A percentile compares a stretch with the other conserved stretches of the same genome.
Evolutionary conservation across 768 basidiomycete genomes (phyloP).

Genomic region (Leccinum disarticulatum): DNA sequence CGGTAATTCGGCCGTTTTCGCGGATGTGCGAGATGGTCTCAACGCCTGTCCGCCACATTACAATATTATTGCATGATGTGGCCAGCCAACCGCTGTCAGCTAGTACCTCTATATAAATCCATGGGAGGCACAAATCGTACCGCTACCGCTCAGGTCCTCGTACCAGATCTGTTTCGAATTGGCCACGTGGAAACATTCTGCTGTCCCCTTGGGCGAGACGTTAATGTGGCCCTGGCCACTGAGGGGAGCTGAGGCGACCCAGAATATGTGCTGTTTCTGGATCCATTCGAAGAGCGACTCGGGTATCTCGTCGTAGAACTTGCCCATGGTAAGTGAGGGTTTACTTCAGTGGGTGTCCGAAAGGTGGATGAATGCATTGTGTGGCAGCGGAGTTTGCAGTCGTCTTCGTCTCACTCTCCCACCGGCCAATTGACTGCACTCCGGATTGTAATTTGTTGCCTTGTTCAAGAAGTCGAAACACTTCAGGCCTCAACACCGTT

Average conservation of each 20-base stretch:
- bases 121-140: constrained; percentile 36
- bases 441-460: too few species aligned
- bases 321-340: constrained; percentile 42
- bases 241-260: constrained; percentile 71
- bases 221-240: constrained; percentile 57
- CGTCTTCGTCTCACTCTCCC: not conserved
- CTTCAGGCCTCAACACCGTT: too few species aligned
- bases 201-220: constrained; percentile 64
- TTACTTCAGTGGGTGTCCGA: not conserved
- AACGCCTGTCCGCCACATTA: constrained; percentile 35
- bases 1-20: constrained; percentile 61
- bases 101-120: not conserved
- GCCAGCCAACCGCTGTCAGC: not conserved
- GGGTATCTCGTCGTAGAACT: constrained; percentile 59
- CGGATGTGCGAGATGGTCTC: constrained; percentile 62
- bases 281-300: constrained; percentile 58
- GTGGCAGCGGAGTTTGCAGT: too few species aligned
- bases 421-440: not conserved
- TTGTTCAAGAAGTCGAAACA: too few species aligned
- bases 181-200: constrained; percentile 60
- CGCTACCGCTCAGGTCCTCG: constrained; percentile 70
- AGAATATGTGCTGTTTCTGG: constrained; percentile 63
- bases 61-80: not conserved
- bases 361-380: not conserved
- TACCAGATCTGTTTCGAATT: constrained; percentile 65